Evolutionary conservation across 2,329 filamentous ascomycete species (phyloP), one percentile per base, ranked within the genome.

Genomic region (Aspergillus hortae): DNA sequence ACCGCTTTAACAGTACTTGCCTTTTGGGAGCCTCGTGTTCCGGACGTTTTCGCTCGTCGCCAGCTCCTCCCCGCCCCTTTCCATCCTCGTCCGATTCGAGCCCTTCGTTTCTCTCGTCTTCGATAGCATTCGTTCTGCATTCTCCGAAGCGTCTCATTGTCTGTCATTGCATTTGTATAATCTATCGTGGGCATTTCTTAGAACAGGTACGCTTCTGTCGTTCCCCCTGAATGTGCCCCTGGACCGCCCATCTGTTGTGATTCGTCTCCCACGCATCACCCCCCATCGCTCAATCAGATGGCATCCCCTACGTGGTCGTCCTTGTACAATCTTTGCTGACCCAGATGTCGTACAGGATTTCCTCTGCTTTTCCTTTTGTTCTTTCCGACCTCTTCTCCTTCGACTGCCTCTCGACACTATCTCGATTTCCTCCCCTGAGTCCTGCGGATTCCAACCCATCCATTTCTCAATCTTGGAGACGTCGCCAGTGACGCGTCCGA

Each of bases 121-220:
- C 56, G 32, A 58, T 56, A 59, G 55, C 60, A 56, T 60, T 59
- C 59, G 47, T 65, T 59, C 55, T 52, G 54, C 56, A 55, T 59
- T 49, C 25, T 47, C 44, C 54, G 38, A 52, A 59, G 55, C 57
- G 55, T 52, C 51, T 60, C 47, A 38, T 61, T 60, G 36, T 62
- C 62, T 59, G 57, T 66, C 52, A 48, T 61, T 66, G 65, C 66
- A 68, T 61, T 55, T 63, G 58, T 65, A 66, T 68, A 67, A 58
- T 61, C 56, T 43, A 54, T 62, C 56, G 51, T 56, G 56, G 51
- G 56, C 58, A 61, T 58, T 60, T 62, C 47, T 63, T 63, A 62
- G 58, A 66, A 61, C 61, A 67, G 66, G 67, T 69, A 65, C 56
- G 55, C 40, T 42, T 49, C 48, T 17, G 21, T 48, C 46, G 43